Evolutionary conservation across 2,329 filamentous ascomycete genomes (phyloP).

Genomic region (Thermomyces lanuginosus): DNA sequence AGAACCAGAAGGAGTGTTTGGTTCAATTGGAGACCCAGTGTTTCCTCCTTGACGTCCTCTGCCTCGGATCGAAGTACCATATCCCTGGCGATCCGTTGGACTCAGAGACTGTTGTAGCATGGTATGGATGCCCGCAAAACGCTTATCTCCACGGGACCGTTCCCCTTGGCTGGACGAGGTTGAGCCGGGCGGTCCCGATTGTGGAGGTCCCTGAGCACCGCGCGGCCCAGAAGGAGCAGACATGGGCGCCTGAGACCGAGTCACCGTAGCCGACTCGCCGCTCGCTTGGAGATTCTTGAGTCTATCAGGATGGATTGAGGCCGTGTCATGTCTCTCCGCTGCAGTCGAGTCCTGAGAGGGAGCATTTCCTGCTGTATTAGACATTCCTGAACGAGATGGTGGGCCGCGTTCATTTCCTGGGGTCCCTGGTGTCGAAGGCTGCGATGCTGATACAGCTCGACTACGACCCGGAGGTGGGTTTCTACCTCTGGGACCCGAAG

Average conservation of each 20-base stretch:
- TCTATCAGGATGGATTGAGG: slow-evolving; percentile 40
- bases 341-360: slow-evolving; percentile 13
- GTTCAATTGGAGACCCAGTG: slow-evolving; percentile 15
- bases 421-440: slow-evolving; percentile 10
- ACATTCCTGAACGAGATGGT: slow-evolving; percentile 31
- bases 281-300: slow-evolving; percentile 27
- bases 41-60: slow-evolving; percentile 26
- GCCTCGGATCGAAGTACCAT: slow-evolving; percentile 24
- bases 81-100: slow-evolving; percentile 16
- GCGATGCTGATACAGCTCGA: slow-evolving; percentile 24
- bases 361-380: no score
- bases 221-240: slow-evolving; percentile 27
- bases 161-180: no score
- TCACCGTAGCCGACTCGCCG: slow-evolving; percentile 10
- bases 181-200: slow-evolving; percentile 23
- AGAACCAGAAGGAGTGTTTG: slow-evolving; percentile 15
- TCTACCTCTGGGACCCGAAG: slow-evolving; percentile 38
- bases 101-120: slow-evolving; percentile 30
- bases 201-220: slow-evolving; percentile 20
- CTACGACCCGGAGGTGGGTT: slow-evolving; percentile 18
- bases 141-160: slow-evolving; percentile 29
- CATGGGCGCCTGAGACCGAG: slow-evolving; percentile 11
- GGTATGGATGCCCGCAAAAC: slow-evolving; percentile 31
- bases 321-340: slow-evolving; percentile 19
- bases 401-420: slow-evolving; percentile 23